Evolutionary conservation across 352 stramenopile species (phyloP), one percentile per base, ranked within the genome.

Genomic region (Globisporangium mamillatum): DNA sequence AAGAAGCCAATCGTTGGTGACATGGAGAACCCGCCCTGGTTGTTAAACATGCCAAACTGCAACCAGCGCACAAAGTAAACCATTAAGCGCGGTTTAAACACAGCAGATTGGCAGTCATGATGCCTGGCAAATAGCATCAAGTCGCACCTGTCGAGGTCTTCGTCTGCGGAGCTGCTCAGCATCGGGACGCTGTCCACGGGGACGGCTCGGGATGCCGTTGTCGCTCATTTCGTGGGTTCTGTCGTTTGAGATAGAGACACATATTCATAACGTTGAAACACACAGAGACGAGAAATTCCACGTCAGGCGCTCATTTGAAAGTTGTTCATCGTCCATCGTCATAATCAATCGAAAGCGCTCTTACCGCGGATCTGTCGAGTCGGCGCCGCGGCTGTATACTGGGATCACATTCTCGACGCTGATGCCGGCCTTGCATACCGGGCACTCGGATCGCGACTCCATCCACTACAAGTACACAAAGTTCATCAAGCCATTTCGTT

Each of bases 381-480:
- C 83, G n/a, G 81, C 69, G 20, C 88, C 88, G 62, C 90, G 76
- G 32, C 86, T 84, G 72, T 96, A 97, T 5, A 97, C 84, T 0
- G 91, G 91, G 57, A 97, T 92, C 24, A 97, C 88, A 61, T 97
- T 97, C 34, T 94, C 89, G 54, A 90, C 81, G 36, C 83, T 95
- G 34, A 97, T 90, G 54, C 90, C 90, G 36, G 91, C 91, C 70
- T 97, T 97, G 81, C 91, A 97, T 64, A 97, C 90, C 8, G 91
- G 91, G 52, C 91, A 97, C 69, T 96, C 87, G 36, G 80, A 86
- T 63, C 93, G 90, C 29, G 81, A 81, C 64, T 77, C 73, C 78
- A 93, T 91, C 86, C 86, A 93, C 79, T 91, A 48, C 59, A 32
- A 32, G 18, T 38, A 20, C 48, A 53, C 53, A 50, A 44, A 18